A percentile compares a stretch with the other conserved stretches of the same genome.
Conservation (phyloP, 345 rosid genomes). For the Geranium rotundifolium region DNA sequence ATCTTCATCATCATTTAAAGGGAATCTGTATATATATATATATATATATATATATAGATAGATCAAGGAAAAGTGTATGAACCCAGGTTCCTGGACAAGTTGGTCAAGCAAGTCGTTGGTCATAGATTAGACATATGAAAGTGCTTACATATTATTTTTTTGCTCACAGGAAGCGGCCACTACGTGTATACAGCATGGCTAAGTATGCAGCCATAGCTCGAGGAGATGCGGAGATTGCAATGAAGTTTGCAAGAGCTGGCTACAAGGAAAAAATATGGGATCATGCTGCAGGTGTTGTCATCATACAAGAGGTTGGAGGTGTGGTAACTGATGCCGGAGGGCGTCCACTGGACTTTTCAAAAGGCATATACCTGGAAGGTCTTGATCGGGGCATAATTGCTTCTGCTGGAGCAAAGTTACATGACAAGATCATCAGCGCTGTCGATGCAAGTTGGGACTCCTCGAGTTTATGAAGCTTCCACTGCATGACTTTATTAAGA, state of each 20-base stretch:
- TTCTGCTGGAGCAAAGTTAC: slow-evolving; percentile 47
- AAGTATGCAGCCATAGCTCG: slow-evolving; percentile 89
- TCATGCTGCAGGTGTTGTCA: slow-evolving; percentile 82
- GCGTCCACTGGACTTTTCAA: slow-evolving; percentile 56
- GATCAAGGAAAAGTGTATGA: not conserved
- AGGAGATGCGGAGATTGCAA: slow-evolving; percentile 83
- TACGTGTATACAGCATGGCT: slow-evolving; percentile 88
- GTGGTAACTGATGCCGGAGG: slow-evolving; percentile 94
- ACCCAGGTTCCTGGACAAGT: too few relatives aligned
- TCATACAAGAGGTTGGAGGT: slow-evolving; percentile 87
- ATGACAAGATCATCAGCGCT: slow-evolving; percentile 59
- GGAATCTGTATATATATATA: too few relatives aligned
- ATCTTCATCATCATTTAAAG: too few relatives aligned
- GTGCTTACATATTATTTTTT: not conserved
- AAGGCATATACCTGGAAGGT: slow-evolving; percentile 68
- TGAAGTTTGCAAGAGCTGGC: slow-evolving; percentile 75
- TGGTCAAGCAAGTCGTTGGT: too few relatives aligned
- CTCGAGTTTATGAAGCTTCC: slow-evolving; percentile 37
- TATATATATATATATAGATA: too few relatives aligned
- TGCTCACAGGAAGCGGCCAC: slow-evolving; percentile 50
- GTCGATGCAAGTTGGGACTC: slow-evolving; percentile 93
- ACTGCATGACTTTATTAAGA: too few relatives aligned
- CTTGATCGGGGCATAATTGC: slow-evolving; percentile 77
- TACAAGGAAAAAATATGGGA: slow-evolving; percentile 98
- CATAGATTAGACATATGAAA: not conserved